Conservation (phyloP, 768 basidiomycete genomes). For the Amanita thiersii region DNA sequence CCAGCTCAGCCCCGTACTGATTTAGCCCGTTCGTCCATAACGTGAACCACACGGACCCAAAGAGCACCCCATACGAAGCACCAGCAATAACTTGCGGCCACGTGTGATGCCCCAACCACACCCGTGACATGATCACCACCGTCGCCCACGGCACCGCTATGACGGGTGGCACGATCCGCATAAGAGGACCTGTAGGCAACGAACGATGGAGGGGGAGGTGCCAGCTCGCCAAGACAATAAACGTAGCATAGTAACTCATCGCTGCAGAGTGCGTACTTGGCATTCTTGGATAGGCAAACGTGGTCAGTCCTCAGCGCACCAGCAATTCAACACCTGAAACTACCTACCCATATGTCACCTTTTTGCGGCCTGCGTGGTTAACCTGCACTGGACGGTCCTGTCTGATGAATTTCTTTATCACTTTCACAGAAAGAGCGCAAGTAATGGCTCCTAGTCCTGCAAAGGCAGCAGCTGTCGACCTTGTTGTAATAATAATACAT, state of each 20-base stretch:
- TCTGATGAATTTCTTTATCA: constrained; percentile 49
- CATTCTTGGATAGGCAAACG: constrained; percentile 54
- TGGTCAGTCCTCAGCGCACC: background rate
- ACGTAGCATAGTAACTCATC: constrained; percentile 58
- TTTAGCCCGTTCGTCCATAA: constrained; percentile 40
- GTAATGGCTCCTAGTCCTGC: constrained; percentile 49
- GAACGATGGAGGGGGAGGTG: constrained; percentile 53
- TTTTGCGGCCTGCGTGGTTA: constrained; percentile 27
- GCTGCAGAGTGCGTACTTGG: constrained; percentile 75
- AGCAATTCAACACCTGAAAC: background rate
- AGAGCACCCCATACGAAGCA: constrained; percentile 41
- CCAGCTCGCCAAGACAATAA: constrained; percentile 45
- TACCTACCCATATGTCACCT: constrained; percentile 61
- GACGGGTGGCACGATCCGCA: constrained; percentile 35
- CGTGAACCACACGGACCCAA: constrained; percentile 48
- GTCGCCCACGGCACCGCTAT: constrained; percentile 48
- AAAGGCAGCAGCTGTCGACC: constrained; percentile 54
- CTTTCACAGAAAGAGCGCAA: constrained; percentile 52
- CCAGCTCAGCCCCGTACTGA: constrained; percentile 12
- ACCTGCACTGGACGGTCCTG: constrained; percentile 51
- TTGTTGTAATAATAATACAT: constrained; percentile 44
- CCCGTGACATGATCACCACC: constrained; percentile 52
- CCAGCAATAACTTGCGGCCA: constrained; percentile 61
- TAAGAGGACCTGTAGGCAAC: constrained; percentile 29
- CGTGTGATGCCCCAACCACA: constrained; percentile 76